Evolutionary conservation across 2,329 filamentous ascomycete genomes (phyloP).

Genomic region (Sordariomycetes sp.): DNA sequence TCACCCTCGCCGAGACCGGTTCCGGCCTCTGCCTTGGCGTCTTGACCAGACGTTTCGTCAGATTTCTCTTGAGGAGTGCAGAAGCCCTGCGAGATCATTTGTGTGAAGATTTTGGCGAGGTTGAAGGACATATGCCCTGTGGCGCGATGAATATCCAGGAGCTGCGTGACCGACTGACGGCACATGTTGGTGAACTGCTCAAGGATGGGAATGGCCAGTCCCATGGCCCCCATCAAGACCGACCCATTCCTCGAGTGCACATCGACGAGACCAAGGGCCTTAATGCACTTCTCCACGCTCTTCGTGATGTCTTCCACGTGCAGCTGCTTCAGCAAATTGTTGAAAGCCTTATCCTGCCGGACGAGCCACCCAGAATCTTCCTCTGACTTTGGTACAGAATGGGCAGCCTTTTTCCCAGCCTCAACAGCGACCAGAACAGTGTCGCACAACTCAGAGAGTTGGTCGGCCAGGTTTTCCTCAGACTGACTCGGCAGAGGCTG

Average conservation of each 20-base stretch:
- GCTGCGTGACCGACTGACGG: slow-evolving; percentile 45
- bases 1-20: slow-evolving; percentile 93
- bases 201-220: slow-evolving; percentile 53
- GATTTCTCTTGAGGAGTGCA: slow-evolving; percentile 81
- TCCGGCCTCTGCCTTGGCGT: slow-evolving; percentile 78
- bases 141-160: slow-evolving; percentile 57
- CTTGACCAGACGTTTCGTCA: slow-evolving; percentile 57
- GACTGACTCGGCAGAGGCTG: too few species aligned
- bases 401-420: slow-evolving; percentile 49
- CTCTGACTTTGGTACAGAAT: slow-evolving; percentile 24
- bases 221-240: slow-evolving; percentile 20
- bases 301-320: slow-evolving; percentile 46
- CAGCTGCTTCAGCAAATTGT: slow-evolving; percentile 46
- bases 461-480: too few species aligned
- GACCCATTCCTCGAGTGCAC: slow-evolving; percentile 15
- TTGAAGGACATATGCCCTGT: slow-evolving; percentile 67
- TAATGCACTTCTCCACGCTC: slow-evolving; percentile 27
- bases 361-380: slow-evolving; percentile 25
- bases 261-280: slow-evolving; percentile 21
- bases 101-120: slow-evolving; percentile 67
- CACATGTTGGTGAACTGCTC: slow-evolving; percentile 61
- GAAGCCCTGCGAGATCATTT: slow-evolving; percentile 78
- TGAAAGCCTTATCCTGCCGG: slow-evolving; percentile 39
- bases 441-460: slow-evolving; percentile 60
- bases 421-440: slow-evolving; percentile 73